Base-by-base conservation (phyloP, 495 filamentous ascomycete species). In the Pyronema omphalodes region DNA sequence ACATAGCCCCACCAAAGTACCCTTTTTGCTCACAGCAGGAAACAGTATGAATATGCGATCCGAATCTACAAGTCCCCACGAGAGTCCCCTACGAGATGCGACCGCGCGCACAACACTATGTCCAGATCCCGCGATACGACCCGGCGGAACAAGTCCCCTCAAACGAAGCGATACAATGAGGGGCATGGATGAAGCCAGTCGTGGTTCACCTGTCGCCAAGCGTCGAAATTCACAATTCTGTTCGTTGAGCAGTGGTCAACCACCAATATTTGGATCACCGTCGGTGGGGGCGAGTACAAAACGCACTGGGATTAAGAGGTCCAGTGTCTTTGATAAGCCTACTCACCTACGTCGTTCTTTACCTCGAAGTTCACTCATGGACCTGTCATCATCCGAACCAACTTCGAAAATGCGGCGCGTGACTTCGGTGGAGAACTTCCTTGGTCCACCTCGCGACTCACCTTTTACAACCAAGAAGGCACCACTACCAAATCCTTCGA, bases 151-250 rank as follows among this genome's bases (percentile, higher is more conserved):
- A 33, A 95, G 89, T 64, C 91, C 91, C 0, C 69, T 98, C 44
- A 96, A 96, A 70, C 78, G 93, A 47, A 93, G 80, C 60, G 91
- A 98, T 67, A 82, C 83, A 6, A 81, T 82, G 11, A 91, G 93
- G 83, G 84, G 84, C 61, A 67, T 93, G 11, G 89, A 93, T 58
- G 72, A 17, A 75, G 80, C 55, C 39, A 63, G 62, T 70, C 67
- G 58, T 83, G 84, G 64, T 81, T 79, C 66, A 76, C 93, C 46
- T 86, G 93, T 66, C 81, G 83, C 55, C 69, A 75, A 58, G 71
- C 59, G 55, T 57, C 70, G 52, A 47, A 59, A 54, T 8, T 37
- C 53, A 39, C 57, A 56, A 58, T 68, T 51, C 60, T 62, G 53
- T 67, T 74, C 56, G 64, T 75, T 45, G 66, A 69, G 37, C 69